Evolutionary conservation across 2,329 filamentous ascomycete genomes (phyloP), one percentile per base, ranked within the genome.

Genomic region (Penicillium sp.): DNA sequence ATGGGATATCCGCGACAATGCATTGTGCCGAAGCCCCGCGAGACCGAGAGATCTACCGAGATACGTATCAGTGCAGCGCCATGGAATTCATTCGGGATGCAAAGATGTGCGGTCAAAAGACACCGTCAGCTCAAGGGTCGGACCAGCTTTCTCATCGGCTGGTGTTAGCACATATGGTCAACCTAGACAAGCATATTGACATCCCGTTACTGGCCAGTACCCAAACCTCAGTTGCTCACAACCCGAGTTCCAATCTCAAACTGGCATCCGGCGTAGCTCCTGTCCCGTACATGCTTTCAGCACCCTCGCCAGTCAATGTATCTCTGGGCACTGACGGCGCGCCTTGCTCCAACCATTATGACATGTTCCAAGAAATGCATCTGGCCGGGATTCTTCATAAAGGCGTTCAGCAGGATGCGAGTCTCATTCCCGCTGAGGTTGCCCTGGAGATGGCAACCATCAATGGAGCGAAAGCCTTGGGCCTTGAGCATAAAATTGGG

Each of bases 361-460:
- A 83, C 57, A 80, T 83, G 77, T 70, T 83, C 19, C 79, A 79
- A 28, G 82, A 84, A 68, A 83, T 83, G 80, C 80, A 80, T 57
- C 68, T 84, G 1, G 80, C 81, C 0, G 76, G 76, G 0, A 78
- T 83, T 8, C 59, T 84, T 28, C 82, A 84, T 62, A 79, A 79
- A 61, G 80, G 79, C 9, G 53, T 61, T 0, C 70, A 70, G 17
- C 72, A 73, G 42, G 75, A 83, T 59, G 79, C 82, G 2, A 70
- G 64, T 0, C 47, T 77, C 0, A 69, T 83, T 1, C 73, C 74
- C 0, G 82, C 82, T 0, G 78, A 83, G 59, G 71, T 70, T 0
- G 81, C 80, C 1, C 68, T 84, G 28, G 79, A 81, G 60, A 83
- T 84, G 79, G 81, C 81, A 0, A 84, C 82, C 1, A 80, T 83